These are phyloP conservation scores for Dactylellina drechsleri DNA, from an alignment of 2,329 filamentous ascomycete species.

Conservation along the genomic window DNA sequence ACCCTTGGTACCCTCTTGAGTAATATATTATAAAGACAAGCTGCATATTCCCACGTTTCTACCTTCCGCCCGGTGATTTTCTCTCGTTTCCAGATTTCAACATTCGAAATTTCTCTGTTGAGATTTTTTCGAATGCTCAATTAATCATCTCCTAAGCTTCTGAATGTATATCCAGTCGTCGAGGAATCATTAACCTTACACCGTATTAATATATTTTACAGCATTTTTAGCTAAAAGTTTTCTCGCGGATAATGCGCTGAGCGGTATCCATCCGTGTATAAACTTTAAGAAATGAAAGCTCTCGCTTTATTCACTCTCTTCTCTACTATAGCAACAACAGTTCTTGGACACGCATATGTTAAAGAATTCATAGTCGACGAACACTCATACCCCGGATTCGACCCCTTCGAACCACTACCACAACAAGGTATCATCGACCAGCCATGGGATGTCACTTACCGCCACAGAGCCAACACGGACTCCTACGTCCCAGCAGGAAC, in stretches of 20 bases:
- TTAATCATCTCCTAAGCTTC: background rate
- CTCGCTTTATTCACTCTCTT: background rate
- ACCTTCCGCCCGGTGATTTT: background rate
- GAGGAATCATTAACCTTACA: background rate
- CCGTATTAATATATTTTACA: background rate
- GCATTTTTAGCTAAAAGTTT: background rate
- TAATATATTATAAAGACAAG: background rate
- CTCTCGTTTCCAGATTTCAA: background rate
- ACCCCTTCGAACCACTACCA: slow-evolving; percentile 15
- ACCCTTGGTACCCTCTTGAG: background rate
- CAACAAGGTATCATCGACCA: slow-evolving; percentile 22
- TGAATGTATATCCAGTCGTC: background rate
- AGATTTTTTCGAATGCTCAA: background rate
- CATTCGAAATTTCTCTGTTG: background rate
- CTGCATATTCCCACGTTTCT: background rate
- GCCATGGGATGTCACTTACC: slow-evolving; percentile 18
- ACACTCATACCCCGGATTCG: slow-evolving; percentile 17
- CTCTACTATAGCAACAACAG: background rate
- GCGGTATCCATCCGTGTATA: background rate
- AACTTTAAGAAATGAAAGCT: background rate
- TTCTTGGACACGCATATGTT: slow-evolving; percentile 8
- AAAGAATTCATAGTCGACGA: slow-evolving; percentile 23
- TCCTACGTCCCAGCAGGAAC: slow-evolving; percentile 15
- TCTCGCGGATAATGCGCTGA: no score
- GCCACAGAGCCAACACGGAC: slow-evolving; percentile 16